phyloP scores from a whole-genome alignment of 495 filamentous ascomycete species.

The Massariosphaeria phaeospora region DNA sequence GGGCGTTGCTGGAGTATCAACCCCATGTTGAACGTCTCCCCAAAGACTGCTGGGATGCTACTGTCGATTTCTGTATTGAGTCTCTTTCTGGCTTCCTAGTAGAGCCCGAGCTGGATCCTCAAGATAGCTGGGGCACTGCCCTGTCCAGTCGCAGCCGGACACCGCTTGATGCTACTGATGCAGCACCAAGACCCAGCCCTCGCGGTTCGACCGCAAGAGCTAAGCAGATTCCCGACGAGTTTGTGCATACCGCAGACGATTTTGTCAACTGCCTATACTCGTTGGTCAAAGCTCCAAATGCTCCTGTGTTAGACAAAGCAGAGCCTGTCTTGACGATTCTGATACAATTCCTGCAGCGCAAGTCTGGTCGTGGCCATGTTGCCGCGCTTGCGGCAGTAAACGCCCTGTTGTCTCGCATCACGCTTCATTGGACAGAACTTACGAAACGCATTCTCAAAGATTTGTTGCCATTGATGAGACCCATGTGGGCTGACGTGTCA shows the following conservation, averaged over 20 bases:
- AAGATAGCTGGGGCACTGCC: conserved; percentile 25
- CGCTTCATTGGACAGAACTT: conserved; percentile 63
- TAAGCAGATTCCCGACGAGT: conserved; percentile 16
- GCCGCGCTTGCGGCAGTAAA: conserved; percentile 72
- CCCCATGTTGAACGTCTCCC: conserved; percentile 74
- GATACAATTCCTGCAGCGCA: conserved; percentile 58
- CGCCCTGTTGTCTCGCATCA: conserved; percentile 56
- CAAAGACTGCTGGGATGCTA: conserved; percentile 60
- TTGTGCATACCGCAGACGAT: conserved; percentile 45
- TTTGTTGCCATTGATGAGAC: conserved; percentile 64
- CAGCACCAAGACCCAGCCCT: conserved; percentile 1
- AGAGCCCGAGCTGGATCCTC: conserved; percentile 14
- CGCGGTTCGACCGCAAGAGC: not conserved
- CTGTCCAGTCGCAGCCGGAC: conserved; percentile 16
- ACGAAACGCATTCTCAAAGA: conserved; percentile 53
- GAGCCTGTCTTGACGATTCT: conserved; percentile 55
- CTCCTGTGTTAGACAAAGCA: conserved; percentile 58
- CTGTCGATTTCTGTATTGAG: conserved; percentile 63
- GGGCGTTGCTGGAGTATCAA: conserved; percentile 61
- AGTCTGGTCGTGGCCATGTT: conserved; percentile 57
- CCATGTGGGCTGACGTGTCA: conserved; percentile 68
- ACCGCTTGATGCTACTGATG: conserved; percentile 16
- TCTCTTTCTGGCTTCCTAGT: conserved; percentile 36
- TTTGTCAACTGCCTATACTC: conserved; percentile 61
- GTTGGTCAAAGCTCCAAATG: conserved; percentile 63